Evolutionary conservation across 345 rosid species (phyloP).

Genomic region (Euphorbia peplus): DNA sequence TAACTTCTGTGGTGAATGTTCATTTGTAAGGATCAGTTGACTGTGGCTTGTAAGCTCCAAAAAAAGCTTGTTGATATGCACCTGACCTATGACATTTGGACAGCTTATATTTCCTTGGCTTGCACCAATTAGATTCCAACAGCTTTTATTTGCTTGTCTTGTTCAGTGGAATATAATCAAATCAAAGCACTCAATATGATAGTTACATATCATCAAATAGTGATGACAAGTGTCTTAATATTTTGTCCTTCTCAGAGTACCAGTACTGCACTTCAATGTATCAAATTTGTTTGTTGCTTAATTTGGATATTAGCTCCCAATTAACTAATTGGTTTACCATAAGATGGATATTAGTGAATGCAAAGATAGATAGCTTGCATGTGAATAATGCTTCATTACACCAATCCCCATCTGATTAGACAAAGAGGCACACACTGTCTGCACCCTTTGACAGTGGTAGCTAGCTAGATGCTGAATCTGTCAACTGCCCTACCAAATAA

Average conservation of each 20-base stretch:
- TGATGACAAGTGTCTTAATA: not conserved
- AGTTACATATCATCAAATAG: not conserved
- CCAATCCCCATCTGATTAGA: not conserved
- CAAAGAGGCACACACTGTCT: no score
- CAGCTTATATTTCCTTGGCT: not conserved
- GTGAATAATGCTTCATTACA: not conserved
- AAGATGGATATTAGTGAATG: no score
- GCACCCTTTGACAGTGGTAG: no score
- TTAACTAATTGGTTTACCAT: no score
- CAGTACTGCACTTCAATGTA: no score
- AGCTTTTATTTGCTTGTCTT: not conserved
- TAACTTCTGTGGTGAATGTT: not conserved
- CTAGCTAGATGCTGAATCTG: not conserved
- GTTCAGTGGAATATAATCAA: not conserved
- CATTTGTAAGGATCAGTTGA: not conserved
- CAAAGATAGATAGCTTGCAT: not conserved
- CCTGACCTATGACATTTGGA: not conserved
- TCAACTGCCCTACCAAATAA: not conserved
- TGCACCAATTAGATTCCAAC: not conserved
- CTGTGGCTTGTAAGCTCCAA: not conserved
- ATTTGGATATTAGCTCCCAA: no score
- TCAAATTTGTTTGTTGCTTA: no score
- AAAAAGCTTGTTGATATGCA: not conserved
- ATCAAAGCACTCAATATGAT: not conserved
- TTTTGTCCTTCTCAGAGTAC: not conserved